Percentiles rank a stretch among this genome's conserved stretches.
Evolutionary conservation across 2,329 filamentous ascomycete genomes (phyloP).

Genomic region (Colletotrichum costaricense): DNA sequence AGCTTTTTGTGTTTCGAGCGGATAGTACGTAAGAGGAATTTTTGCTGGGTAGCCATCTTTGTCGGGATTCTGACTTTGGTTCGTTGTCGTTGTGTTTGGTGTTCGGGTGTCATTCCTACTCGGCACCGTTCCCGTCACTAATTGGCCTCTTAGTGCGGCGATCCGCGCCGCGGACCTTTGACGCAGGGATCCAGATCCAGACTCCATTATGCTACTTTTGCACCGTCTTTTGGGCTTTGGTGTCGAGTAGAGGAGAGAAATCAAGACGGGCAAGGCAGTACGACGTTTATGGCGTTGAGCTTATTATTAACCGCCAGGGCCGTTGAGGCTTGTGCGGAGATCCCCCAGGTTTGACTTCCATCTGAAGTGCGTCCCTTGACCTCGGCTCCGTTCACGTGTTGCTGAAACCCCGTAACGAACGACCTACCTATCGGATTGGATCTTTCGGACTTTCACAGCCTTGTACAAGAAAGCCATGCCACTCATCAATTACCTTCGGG

Average conservation of each 20-base stretch:
- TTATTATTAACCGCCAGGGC: neutral
- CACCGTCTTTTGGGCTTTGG: neutral
- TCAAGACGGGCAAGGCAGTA: neutral
- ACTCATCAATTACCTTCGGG: neutral
- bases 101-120: neutral
- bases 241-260: neutral
- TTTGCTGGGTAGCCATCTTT: constrained; percentile 23
- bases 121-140: neutral
- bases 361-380: neutral
- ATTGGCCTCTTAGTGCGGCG: neutral
- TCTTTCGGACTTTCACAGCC: neutral
- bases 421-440: neutral
- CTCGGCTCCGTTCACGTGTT: constrained; percentile 10
- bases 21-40: constrained; percentile 27
- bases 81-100: neutral
- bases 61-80: constrained; percentile 15
- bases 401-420: neutral
- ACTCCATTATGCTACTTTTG: neutral
- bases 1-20: constrained; percentile 16
- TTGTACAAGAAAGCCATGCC: neutral
- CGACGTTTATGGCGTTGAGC: neutral
- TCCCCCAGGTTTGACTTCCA: neutral
- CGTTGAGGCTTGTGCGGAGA: neutral
- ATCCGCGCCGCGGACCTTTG: constrained; percentile 6
- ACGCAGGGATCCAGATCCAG: neutral